Conservation (phyloP, 2,329 filamentous ascomycete genomes). For the Epichloe baconii region DNA sequence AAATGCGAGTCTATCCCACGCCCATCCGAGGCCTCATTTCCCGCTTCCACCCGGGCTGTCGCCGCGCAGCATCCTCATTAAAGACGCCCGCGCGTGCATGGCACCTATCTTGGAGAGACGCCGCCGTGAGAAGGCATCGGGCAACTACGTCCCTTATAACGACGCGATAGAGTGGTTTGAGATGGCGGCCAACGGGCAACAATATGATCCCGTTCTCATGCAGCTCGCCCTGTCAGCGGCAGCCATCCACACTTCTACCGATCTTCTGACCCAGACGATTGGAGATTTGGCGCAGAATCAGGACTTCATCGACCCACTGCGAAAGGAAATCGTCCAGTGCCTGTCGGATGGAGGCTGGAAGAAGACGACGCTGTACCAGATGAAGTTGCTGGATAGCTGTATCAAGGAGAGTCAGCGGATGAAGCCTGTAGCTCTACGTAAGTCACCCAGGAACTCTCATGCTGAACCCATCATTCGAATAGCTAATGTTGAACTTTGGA, state of each 20-base stretch:
- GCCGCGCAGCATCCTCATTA: neutral
- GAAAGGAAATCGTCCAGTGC: constrained; percentile 24
- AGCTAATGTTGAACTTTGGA: neutral
- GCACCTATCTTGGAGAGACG: neutral
- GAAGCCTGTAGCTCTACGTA: constrained; percentile 23
- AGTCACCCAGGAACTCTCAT: neutral
- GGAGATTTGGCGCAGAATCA: constrained; percentile 25
- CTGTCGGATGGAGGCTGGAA: constrained; percentile 3
- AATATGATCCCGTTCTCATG: constrained; percentile 6
- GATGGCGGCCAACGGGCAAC: constrained; percentile 20
- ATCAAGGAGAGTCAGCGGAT: constrained; percentile 34
- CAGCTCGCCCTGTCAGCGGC: constrained; percentile 25
- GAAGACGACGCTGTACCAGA: constrained; percentile 11
- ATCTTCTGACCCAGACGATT: constrained; percentile 9
- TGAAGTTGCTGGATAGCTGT: constrained; percentile 32
- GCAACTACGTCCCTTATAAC: constrained; percentile 15
- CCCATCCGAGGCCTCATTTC: constrained; percentile 30
- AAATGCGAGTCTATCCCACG: constrained; percentile 28
- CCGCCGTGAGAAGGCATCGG: constrained; percentile 4
- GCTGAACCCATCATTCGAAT: no score
- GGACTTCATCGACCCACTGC: constrained; percentile 23
- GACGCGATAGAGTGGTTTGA: constrained; percentile 46
- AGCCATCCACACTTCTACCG: constrained; percentile 40
- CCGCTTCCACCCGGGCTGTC: neutral
- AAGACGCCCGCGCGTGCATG: neutral